Evolutionary conservation across 2,329 filamentous ascomycete species (phyloP), one percentile per base, ranked within the genome.

Genomic region (Purpureocillium lavendulum): DNA sequence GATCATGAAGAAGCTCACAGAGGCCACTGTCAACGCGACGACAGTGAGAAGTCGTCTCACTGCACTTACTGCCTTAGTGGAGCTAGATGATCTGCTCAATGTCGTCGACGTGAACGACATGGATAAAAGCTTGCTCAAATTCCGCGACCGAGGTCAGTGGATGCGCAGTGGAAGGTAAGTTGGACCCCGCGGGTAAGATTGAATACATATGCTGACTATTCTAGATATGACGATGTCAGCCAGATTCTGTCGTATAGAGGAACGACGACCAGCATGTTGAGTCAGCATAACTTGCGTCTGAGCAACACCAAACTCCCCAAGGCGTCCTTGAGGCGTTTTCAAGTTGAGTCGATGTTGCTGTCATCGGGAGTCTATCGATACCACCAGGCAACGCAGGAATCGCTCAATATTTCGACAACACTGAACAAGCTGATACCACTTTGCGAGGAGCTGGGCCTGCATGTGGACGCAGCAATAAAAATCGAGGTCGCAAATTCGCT

Each of bases 401-500:
- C 88, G 1, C 64, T 98, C 18, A 89, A 88, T 46, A 78, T 88
- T 11, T 84, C 88, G 11, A 92, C 89, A 3, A 80, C 83, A 18
- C 70, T 98, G n/a, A 84, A 80, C 11, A 80, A 86, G 40, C 71
- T 97, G 18, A 77, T 88, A n/a, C 57, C 69, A 6, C 68, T 80
- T 4, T 92, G 85, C 55, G 71, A 74, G 43, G 68, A 75, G 0
- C 61, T 87, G n/a, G 86, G 84, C 0, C 64, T 97, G 2, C 75
- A 80, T 41, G 77, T 96, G 33, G 83, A 88, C 53, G 84, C 81
- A 11, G 81, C 81, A 11, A 77, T 88, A 30, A 80, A 82, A 46
- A 76, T 90, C 39, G 92, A 97, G 58, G 77, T 86, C 7, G 89
- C 94, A 10, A 87, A 84, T 52, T 87, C 94, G 7, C 67, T 98